A percentile compares a stretch with the other conserved stretches of the same genome.
phyloP scores from a whole-genome alignment of 495 filamentous ascomycete genomes.

The Penicillium salamii region DNA sequence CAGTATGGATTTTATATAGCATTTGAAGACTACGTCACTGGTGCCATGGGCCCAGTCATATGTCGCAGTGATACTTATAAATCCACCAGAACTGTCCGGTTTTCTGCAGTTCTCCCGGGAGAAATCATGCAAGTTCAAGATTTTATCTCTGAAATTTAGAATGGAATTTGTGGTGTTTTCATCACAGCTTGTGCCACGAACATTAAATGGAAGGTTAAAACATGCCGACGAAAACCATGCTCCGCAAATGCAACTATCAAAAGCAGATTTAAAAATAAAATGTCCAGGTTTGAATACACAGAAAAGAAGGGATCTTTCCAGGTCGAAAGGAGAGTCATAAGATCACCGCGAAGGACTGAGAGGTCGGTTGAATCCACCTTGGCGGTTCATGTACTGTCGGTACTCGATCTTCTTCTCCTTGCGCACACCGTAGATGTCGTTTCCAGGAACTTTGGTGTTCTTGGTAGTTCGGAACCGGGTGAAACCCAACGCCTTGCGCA shows the following conservation, averaged over 20 bases:
- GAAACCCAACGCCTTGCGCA: constrained; percentile 88
- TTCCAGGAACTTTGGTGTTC: constrained; percentile 84
- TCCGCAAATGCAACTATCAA: constrained; percentile 27
- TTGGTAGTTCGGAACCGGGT: constrained; percentile 82
- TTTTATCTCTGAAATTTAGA: constrained; percentile 5
- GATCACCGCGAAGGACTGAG: constrained; percentile 57
- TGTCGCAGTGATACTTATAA: constrained; percentile 11
- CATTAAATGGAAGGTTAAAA: constrained; percentile 8
- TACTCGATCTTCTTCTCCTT: constrained; percentile 98
- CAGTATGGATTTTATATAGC: neutral
- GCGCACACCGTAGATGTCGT: constrained; percentile 76
- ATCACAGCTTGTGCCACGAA: constrained; percentile 2
- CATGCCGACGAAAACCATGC: constrained; percentile 18
- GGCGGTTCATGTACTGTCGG: constrained; percentile 97
- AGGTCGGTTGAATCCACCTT: constrained; percentile 94
- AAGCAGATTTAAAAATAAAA: constrained; percentile 4
- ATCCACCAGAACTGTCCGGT: neutral
- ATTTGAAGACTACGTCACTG: constrained; percentile 34
- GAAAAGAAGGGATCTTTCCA: neutral
- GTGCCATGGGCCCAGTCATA: constrained; percentile 24
- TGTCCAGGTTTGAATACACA: constrained; percentile 1
- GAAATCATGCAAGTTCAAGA: neutral
- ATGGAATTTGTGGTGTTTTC: neutral
- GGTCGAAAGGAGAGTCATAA: neutral
- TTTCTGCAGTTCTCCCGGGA: neutral